Evolutionary conservation across 345 rosid species (phyloP), one percentile per base, ranked within the genome.

Genomic region (Firmiana major): DNA sequence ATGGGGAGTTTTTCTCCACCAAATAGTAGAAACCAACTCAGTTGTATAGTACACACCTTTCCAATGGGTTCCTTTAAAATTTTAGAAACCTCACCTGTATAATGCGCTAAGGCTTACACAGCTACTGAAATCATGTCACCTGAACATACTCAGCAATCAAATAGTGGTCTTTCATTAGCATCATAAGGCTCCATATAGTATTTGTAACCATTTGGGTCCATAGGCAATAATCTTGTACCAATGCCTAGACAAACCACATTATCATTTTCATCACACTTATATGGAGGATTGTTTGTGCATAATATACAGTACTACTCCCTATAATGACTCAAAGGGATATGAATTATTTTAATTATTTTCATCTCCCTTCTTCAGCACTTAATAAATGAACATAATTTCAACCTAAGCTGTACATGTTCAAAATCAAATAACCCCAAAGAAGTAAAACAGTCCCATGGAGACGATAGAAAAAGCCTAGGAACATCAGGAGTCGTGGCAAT

Each of bases 351-450:
- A 9, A 22, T 31, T 48, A 57, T 66, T 28, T 53, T 65, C 31
- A 24, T 74, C 28, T 22, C 55, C 55, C 48, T 19, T 75, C 31
- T 9, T 53, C 15, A 62, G 40, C 59, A 49, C 15, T 2, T 63
- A 49, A n/a, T 62, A 19, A 48, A 58, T 48, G 8, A 75, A 15
- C 58, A 26, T 48, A 24, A 9, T 53, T 53, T 60, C 71, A 31
- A 51, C 71, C 64, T 40, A 21, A 8, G 45, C 48, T 5, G 24
- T 51, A 60, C 63, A 21, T 12, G 3, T 40, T 38, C 48, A 38
- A 64, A 22, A 16, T 45, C 19, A 36, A 24, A 63, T 67, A 59
- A 75, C 73, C 55, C 12, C 22, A 79, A 66, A 68, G 7, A n/a
- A 58, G 19, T 46, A 67, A 67, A 75, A 13, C 21, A 46, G 43